Evolutionary conservation across 148 eudicot species (phyloP).

Genomic region (Cornus florida): DNA sequence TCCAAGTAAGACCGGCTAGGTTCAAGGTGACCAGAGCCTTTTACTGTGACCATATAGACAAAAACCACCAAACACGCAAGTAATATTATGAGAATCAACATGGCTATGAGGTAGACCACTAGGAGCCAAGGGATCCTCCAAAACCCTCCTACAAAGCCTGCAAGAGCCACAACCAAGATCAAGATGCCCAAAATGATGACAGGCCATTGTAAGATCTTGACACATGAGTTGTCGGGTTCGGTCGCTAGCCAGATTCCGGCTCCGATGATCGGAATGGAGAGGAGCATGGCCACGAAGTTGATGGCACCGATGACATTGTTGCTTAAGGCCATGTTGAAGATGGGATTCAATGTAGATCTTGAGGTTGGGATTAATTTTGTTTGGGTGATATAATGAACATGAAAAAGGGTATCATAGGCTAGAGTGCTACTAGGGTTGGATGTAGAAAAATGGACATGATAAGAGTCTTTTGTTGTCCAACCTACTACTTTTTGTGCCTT

Average conservation of each 20-base stretch:
- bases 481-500: constrained; percentile 17
- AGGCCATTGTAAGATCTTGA: constrained; percentile 78
- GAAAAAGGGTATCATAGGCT: not conserved
- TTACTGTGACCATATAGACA: constrained; percentile 66
- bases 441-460: not conserved
- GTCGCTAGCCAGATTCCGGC: constrained; percentile 78
- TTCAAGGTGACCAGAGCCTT: constrained; percentile 70
- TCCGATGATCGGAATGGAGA: constrained; percentile 74
- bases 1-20: constrained; percentile 80
- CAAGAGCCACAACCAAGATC: constrained; percentile 54
- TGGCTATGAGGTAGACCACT: constrained; percentile 62
- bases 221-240: constrained; percentile 63
- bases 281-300: constrained; percentile 69
- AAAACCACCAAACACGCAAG: constrained; percentile 61
- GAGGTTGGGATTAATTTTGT: not conserved
- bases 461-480: constrained; percentile 2
- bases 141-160: constrained; percentile 76
- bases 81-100: constrained; percentile 65
- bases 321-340: constrained; percentile 62
- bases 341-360: not conserved
- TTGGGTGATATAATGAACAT: not conserved
- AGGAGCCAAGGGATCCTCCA: constrained; percentile 66
- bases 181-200: constrained; percentile 69
- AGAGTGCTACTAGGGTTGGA: not conserved
- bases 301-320: constrained; percentile 74